A percentile compares a stretch with the other conserved stretches of the same genome.
Conservation (phyloP, 768 basidiomycete species). For the Peribolospora baueri region DNA sequence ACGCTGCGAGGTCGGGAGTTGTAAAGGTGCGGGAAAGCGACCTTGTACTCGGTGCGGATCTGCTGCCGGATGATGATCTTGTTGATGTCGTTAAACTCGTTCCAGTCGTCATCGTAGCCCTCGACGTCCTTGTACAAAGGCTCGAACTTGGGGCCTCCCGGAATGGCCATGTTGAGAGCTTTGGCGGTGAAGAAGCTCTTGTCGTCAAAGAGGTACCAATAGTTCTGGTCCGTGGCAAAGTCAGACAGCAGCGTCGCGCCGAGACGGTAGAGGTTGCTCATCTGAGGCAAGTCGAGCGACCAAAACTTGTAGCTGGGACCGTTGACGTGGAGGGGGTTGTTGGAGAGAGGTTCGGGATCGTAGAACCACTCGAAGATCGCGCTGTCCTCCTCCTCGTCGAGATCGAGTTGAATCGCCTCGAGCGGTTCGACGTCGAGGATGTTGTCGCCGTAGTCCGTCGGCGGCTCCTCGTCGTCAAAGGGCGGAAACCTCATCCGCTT, state of each 20-base stretch:
- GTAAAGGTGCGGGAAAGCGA: conserved; percentile 95
- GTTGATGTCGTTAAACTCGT: conserved; percentile 83
- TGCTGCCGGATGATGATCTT: conserved; percentile 98
- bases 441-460: conserved; percentile 96
- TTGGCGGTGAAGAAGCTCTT: conserved; percentile 96
- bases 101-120: conserved; percentile 69
- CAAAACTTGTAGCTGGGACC: conserved; percentile 82
- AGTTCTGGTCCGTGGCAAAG: conserved; percentile 55
- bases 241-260: conserved; percentile 85
- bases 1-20: conserved; percentile 93
- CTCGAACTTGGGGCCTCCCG: conserved; percentile 96
- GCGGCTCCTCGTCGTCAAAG: conserved; percentile 97
- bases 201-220: conserved; percentile 87
- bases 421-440: conserved; percentile 91
- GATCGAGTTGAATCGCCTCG: conserved; percentile 87
- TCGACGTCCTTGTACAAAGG: conserved; percentile 90
- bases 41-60: conserved; percentile 95
- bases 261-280: conserved; percentile 89
- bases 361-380: conserved; percentile 97
- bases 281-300: conserved; percentile 73
- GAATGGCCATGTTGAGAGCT: conserved; percentile 86
- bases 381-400: conserved; percentile 72
- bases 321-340: conserved; percentile 59
- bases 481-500: conserved; percentile 99
- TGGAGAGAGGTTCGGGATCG: conserved; percentile 78